phyloP scores from a whole-genome alignment of 495 filamentous ascomycete species.

The Aspergillus egyptiacus region DNA sequence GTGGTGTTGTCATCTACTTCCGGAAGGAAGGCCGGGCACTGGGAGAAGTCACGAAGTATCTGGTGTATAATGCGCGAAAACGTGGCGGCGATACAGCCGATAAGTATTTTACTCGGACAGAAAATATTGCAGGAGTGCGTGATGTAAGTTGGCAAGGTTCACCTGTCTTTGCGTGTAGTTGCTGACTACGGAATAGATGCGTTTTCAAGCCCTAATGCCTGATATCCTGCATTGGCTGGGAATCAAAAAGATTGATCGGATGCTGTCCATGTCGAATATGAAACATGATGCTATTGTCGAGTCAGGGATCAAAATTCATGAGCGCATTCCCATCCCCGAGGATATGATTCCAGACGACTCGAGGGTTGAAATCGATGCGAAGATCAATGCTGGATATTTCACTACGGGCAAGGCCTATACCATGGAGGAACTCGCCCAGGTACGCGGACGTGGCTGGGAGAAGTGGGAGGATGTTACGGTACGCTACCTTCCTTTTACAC shows the following conservation, averaged over 20 bases:
- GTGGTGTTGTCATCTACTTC: conserved; percentile 98
- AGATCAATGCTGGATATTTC: conserved; percentile 93
- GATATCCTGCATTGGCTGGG: conserved; percentile 98
- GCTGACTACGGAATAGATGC: conserved; percentile 52
- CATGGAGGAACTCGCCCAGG: conserved; percentile 74
- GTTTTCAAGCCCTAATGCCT: conserved; percentile 99
- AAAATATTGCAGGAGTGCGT: conserved; percentile 95
- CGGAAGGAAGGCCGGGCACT: conserved; percentile 93
- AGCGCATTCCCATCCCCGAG: conserved; percentile 90
- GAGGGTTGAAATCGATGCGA: conserved; percentile 96
- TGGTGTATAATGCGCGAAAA: conserved; percentile 92
- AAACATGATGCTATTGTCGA: conserved; percentile 98
- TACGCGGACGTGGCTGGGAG: conserved; percentile 90
- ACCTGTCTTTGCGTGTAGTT: not conserved
- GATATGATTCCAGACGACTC: conserved; percentile 92
- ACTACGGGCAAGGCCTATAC: conserved; percentile 91
- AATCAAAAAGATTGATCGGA: conserved; percentile 96
- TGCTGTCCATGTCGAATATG: conserved; percentile 99
- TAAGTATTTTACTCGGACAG: conserved; percentile 95
- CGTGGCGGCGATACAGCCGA: conserved; percentile 80
- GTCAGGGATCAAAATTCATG: conserved; percentile 89
- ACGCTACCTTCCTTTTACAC: conserved; percentile 14
- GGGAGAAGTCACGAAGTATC: conserved; percentile 95
- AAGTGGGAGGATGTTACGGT: conserved; percentile 60
- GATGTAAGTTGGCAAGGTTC: conserved; percentile 27